Conservation (phyloP, 495 filamentous ascomycete species). For the Amphirosellinia nigrospora region DNA sequence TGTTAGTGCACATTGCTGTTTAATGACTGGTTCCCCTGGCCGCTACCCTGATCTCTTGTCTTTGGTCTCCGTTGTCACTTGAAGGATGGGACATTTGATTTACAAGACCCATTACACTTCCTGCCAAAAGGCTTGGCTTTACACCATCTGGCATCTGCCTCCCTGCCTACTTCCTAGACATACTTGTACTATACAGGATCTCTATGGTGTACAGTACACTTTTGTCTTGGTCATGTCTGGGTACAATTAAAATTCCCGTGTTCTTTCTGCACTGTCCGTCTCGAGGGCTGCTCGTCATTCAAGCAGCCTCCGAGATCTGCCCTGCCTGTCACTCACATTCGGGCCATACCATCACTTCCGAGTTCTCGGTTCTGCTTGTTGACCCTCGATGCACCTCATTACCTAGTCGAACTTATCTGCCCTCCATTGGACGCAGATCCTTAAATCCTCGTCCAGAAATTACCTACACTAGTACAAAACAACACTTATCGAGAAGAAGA, state of each 20-base stretch:
- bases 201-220: too few relatives aligned
- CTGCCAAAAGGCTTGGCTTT: background rate
- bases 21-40: background rate
- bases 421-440: conserved; percentile 9
- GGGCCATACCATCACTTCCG: too few relatives aligned
- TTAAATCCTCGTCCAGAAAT: conserved; percentile 8
- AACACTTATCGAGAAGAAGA: background rate
- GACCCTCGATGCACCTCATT: too few relatives aligned
- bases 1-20: background rate
- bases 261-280: background rate
- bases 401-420: background rate
- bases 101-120: background rate
- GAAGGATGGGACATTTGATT: conserved; percentile 6
- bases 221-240: background rate
- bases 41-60: too few relatives aligned
- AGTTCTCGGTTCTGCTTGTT: too few relatives aligned
- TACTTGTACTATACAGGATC: too few relatives aligned
- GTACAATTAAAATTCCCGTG: background rate
- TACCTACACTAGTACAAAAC: background rate
- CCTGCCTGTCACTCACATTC: too few relatives aligned
- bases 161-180: too few relatives aligned
- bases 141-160: too few relatives aligned
- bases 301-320: conserved; percentile 16
- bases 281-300: background rate
- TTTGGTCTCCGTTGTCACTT: background rate